Evolutionary conservation across 2,329 filamentous ascomycete species (phyloP).

Genomic region (Aspergillus aculeatinus): DNA sequence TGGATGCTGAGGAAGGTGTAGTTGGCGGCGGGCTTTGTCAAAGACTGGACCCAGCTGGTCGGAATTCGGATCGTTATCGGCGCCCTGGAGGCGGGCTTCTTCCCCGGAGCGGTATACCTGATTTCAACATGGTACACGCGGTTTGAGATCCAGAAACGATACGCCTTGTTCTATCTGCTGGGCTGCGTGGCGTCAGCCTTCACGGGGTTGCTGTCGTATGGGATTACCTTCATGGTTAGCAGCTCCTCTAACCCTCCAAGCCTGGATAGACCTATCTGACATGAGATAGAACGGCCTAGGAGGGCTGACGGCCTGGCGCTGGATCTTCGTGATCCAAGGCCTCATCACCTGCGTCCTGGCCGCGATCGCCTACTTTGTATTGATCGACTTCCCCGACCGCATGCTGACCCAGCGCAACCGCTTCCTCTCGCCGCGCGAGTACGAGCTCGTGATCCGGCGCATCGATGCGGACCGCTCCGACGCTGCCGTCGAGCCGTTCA

Average conservation of each 20-base stretch:
- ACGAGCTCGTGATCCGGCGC: conserved; percentile 33
- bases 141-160: conserved; percentile 69
- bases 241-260: background rate
- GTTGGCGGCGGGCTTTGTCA: conserved; percentile 18
- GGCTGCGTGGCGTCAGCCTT: conserved; percentile 66
- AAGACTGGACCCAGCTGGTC: conserved; percentile 39
- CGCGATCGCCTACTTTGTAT: conserved; percentile 54
- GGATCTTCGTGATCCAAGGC: conserved; percentile 60
- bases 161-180: conserved; percentile 67
- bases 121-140: conserved; percentile 47
- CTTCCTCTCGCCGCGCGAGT: conserved; percentile 55
- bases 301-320: conserved; percentile 61
- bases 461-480: conserved; percentile 61
- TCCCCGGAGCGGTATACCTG: conserved; percentile 48
- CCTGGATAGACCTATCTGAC: no score
- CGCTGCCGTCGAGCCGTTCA: conserved; percentile 48
- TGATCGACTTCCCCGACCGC: conserved; percentile 65
- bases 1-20: background rate
- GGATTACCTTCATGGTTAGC: conserved; percentile 49
- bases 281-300: conserved; percentile 25
- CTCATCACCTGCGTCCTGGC: conserved; percentile 56
- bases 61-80: conserved; percentile 46
- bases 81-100: conserved; percentile 47
- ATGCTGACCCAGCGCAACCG: conserved; percentile 41
- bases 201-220: conserved; percentile 68